Conservation (phyloP, 495 filamentous ascomycete genomes). For the Podospora pseudoanserina region DNA sequence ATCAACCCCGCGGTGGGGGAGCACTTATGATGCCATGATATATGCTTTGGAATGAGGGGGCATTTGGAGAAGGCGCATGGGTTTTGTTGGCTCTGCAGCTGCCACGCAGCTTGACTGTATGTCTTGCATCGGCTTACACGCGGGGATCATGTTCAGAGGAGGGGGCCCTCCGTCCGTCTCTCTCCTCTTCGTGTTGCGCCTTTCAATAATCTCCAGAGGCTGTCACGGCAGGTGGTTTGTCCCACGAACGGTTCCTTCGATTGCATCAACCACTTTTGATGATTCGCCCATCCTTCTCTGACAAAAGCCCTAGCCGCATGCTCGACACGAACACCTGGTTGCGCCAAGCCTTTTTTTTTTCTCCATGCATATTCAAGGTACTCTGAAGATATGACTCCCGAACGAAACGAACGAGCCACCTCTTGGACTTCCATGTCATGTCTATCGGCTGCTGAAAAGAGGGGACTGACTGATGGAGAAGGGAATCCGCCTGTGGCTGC, state of each 20-base stretch:
- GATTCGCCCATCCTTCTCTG: neutral
- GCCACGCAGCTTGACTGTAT: conserved; percentile 19
- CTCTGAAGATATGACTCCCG: neutral
- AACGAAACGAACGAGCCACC: neutral
- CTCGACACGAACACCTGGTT: neutral
- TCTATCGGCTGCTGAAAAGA: neutral
- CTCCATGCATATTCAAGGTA: neutral
- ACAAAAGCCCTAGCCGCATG: neutral
- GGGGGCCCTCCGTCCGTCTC: neutral
- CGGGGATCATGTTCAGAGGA: conserved; percentile 14
- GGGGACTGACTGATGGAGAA: conserved; percentile 6
- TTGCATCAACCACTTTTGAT: neutral
- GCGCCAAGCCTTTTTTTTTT: neutral
- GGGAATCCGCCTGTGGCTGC: too few relatives aligned
- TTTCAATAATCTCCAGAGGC: neutral
- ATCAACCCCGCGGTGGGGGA: neutral
- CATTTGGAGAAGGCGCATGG: neutral
- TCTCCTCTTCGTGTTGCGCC: neutral
- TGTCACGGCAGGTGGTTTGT: conserved; percentile 3
- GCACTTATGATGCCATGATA: conserved; percentile 2
- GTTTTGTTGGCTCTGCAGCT: conserved; percentile 21
- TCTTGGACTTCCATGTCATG: neutral
- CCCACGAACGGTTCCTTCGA: conserved; percentile 1
- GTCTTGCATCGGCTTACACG: conserved; percentile 17
- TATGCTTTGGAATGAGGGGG: neutral